phyloP scores from a whole-genome alignment of 2,329 filamentous ascomycete species.

The Apiospora phragmitis region DNA sequence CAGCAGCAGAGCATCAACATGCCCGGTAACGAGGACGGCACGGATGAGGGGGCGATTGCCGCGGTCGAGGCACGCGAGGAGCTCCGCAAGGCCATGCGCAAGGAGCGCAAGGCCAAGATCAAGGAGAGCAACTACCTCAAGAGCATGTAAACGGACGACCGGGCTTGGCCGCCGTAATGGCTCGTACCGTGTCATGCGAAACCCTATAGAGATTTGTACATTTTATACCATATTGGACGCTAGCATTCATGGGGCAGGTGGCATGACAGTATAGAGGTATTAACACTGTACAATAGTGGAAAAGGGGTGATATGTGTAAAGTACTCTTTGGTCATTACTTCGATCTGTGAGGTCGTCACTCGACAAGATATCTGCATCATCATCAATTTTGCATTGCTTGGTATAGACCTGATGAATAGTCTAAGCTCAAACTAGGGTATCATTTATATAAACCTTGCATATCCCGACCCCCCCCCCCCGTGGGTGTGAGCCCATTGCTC shows the following conservation, averaged over 20 bases:
- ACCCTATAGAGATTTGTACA: neutral
- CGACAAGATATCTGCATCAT: neutral
- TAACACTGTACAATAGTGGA: neutral
- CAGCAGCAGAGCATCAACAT: constrained; percentile 79
- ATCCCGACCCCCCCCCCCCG: neutral
- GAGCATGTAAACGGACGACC: constrained; percentile 58
- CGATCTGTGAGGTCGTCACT: neutral
- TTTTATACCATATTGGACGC: neutral
- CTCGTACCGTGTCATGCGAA: neutral
- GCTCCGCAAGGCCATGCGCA: constrained; percentile 70
- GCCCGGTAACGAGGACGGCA: constrained; percentile 48
- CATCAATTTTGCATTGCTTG: neutral
- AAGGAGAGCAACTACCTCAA: constrained; percentile 87
- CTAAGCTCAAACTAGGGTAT: constrained; percentile 5
- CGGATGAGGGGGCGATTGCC: constrained; percentile 44
- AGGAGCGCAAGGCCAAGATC: constrained; percentile 72
- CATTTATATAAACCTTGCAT: constrained; percentile 10
- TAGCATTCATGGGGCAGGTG: neutral
- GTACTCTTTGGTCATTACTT: neutral
- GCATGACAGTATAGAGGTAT: neutral
- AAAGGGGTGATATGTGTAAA: neutral
- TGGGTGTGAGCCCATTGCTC: neutral
- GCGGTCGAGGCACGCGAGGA: constrained; percentile 57
- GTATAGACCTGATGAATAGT: neutral
- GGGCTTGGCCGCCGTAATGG: neutral